phyloP scores from a whole-genome alignment of 2,329 filamentous ascomycete genomes.

The Paecilomyces fulvus region DNA sequence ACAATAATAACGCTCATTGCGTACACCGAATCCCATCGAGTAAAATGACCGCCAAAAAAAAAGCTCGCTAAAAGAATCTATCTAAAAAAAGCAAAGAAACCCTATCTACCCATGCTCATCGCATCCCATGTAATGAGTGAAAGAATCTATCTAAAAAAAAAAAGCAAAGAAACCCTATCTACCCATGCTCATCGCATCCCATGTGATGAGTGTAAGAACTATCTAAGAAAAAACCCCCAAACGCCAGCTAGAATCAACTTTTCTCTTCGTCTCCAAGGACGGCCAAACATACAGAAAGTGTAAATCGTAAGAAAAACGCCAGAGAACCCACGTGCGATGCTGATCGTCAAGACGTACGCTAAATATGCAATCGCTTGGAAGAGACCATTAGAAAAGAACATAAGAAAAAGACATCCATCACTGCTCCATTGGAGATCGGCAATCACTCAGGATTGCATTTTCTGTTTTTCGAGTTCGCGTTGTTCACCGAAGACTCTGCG shows the following conservation, averaged over 20 bases:
- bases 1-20: background rate
- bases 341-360: conserved; percentile 18
- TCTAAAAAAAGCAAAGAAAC: background rate
- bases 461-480: conserved; percentile 53
- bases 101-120: background rate
- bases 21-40: background rate
- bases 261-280: background rate
- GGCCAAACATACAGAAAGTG: conserved; percentile 1
- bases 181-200: background rate
- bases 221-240: background rate
- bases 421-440: background rate
- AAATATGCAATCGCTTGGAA: conserved; percentile 25
- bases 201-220: background rate
- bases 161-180: background rate
- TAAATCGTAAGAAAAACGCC: conserved; percentile 12
- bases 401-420: conserved; percentile 5
- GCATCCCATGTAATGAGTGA: background rate
- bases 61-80: background rate
- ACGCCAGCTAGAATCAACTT: background rate
- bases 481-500: conserved; percentile 86
- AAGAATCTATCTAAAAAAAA: background rate
- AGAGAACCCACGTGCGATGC: conserved; percentile 14
- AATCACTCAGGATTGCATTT: conserved; percentile 18
- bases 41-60: background rate
- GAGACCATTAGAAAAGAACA: conserved; percentile 3